These are phyloP conservation scores for Daedaleopsis nitida DNA, from an alignment of 768 basidiomycete species.

Conservation along the genomic window DNA sequence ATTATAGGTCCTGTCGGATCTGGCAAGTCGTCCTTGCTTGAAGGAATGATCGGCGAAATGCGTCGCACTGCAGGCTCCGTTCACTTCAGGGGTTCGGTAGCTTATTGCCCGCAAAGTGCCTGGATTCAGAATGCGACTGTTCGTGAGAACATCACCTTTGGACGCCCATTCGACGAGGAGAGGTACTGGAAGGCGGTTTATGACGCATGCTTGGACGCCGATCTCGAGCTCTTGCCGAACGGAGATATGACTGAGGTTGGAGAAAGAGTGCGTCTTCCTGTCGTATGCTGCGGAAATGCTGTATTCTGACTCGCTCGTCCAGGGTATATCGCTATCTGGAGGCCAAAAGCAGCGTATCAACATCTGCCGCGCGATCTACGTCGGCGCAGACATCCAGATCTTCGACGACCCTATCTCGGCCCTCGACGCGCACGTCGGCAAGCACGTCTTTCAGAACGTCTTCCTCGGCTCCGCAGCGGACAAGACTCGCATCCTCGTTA, in stretches of 20 bases:
- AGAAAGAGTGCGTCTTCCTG: slow-evolving; percentile 54
- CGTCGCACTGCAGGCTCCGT: slow-evolving; percentile 64
- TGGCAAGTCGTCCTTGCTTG: slow-evolving; percentile 70
- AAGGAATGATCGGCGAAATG: slow-evolving; percentile 86
- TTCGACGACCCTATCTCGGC: slow-evolving; percentile 92
- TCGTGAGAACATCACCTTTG: slow-evolving; percentile 89
- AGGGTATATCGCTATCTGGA: slow-evolving; percentile 87
- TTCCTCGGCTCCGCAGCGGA: slow-evolving; percentile 60
- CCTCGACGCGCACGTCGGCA: slow-evolving; percentile 91
- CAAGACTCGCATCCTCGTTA: slow-evolving; percentile 88
- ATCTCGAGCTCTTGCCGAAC: slow-evolving; percentile 49
- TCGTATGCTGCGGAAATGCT: neutral
- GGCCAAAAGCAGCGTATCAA: slow-evolving; percentile 82
- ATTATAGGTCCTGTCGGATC: slow-evolving; percentile 57
- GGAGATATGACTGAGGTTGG: slow-evolving; percentile 60
- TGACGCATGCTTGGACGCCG: slow-evolving; percentile 65
- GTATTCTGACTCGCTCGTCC: neutral
- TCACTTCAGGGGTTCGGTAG: slow-evolving; percentile 70
- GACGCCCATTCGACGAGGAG: slow-evolving; percentile 77
- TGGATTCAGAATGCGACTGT: slow-evolving; percentile 95
- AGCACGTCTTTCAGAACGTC: slow-evolving; percentile 83
- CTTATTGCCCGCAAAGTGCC: slow-evolving; percentile 84
- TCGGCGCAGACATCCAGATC: slow-evolving; percentile 81
- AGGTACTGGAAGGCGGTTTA: slow-evolving; percentile 80
- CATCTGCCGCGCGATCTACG: slow-evolving; percentile 87